Percentiles rank a stretch among this genome's conserved stretches.
These are phyloP conservation scores for Camellia granthamiana DNA, from an alignment of 148 eudicot genomes.

Conservation along the genomic window DNA sequence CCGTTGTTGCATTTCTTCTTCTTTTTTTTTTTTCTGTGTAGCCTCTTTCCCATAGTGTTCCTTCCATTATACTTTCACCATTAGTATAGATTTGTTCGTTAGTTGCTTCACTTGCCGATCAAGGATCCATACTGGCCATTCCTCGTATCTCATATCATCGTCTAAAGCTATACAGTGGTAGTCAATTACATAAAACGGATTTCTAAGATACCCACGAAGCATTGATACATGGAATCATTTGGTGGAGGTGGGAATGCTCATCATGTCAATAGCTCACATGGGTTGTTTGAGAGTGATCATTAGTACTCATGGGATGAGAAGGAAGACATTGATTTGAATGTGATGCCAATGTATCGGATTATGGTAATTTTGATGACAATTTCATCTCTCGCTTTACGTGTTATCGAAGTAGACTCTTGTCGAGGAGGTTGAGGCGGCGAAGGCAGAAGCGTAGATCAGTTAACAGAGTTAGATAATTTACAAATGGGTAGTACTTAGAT, in stretches of 20 bases:
- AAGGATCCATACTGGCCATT: too few relatives aligned
- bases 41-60: too few relatives aligned
- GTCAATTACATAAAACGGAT: too few relatives aligned
- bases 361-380: slow-evolving; percentile 21
- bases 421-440: slow-evolving; percentile 36
- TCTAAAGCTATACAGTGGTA: too few relatives aligned
- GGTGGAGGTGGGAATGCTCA: slow-evolving; percentile 19
- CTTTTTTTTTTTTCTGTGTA: too few relatives aligned
- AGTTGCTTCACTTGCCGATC: too few relatives aligned
- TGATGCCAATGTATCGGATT: background rate
- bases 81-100: too few relatives aligned
- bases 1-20: too few relatives aligned
- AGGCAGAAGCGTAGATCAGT: slow-evolving; percentile 23
- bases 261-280: slow-evolving; percentile 20
- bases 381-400: slow-evolving; percentile 30
- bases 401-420: slow-evolving; percentile 29
- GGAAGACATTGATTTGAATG: slow-evolving; percentile 14
- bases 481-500: background rate
- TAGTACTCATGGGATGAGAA: slow-evolving; percentile 32
- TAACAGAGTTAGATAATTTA: slow-evolving; percentile 13
- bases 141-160: too few relatives aligned
- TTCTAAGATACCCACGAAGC: too few relatives aligned
- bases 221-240: slow-evolving; percentile 14
- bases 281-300: slow-evolving; percentile 30
- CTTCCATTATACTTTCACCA: too few relatives aligned